Base-by-base conservation (phyloP, 2,329 filamentous ascomycete species). In the Zymoseptoria passerinii region DNA sequence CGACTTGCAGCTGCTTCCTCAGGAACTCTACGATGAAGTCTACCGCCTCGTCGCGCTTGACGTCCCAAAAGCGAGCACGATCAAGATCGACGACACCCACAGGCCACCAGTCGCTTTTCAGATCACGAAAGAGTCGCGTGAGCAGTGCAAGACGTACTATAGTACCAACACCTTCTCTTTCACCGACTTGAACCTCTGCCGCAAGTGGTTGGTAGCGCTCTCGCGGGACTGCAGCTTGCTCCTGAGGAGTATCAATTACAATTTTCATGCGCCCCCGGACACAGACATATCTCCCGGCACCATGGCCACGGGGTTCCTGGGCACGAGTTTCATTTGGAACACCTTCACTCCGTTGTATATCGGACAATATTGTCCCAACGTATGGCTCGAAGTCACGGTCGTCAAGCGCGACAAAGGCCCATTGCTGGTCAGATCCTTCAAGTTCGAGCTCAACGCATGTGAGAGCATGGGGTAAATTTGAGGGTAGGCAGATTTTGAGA, bases 1-100 rank as follows among this genome's bases (percentile, higher is more conserved):
- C 35, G 48, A 35, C 48, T 54, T 58, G 10, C 44, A 55, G 8
- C 28, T 19, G 2, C 52, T 58, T 8, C 19, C 56, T 8, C 56
- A 55, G 48, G 57, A 58, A 9, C 52, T 58, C 9, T 53, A 58
- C 23, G 53, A 58, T n/a, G 19, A 51, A 28, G 40, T 55, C 28
- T 23, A 55, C 8, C 35, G 49, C 28, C 29, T 54, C 19, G 54
- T 40, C 53, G 49, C 49, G 2, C 16, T 18, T 8, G 5, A 6
- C 13, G 40, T 28, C n/a, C 20, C 44, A 5, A 9, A 51, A 5
- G 9, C 49, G 9, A 28, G 44, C 40, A 35, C 4, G 5, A 54
- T 57, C 44, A 10, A 8, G 1, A 48, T 18, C n/a, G 10, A n/a
- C 23, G 50, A 59, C 3, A 53, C 28, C 13, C 16, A 44, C 10